Evolutionary conservation across 1,284 basidiomycete species (phyloP).

Genomic region (Xanthoconium separans): DNA sequence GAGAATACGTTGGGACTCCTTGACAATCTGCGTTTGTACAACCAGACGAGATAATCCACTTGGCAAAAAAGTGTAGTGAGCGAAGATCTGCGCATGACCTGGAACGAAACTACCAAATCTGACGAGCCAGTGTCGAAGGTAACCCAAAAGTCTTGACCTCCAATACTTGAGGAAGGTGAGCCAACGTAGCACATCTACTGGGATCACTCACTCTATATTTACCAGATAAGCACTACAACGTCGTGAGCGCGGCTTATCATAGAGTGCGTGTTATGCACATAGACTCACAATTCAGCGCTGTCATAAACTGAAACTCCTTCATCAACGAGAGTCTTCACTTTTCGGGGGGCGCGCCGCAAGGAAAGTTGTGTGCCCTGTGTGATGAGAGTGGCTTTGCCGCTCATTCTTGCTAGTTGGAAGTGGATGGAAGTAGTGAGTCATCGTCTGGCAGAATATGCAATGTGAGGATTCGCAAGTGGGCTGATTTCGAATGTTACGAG

Average conservation of each 20-base stretch:
- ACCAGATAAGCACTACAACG: conserved; percentile 29
- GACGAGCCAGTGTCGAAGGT: conserved; percentile 37
- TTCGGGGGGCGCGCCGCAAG: conserved; percentile 25
- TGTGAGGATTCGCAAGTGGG: conserved; percentile 1
- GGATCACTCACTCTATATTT: conserved; percentile 24
- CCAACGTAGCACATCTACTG: not conserved
- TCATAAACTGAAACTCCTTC: conserved; percentile 20
- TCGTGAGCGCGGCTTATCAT: not conserved
- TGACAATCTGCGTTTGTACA: conserved; percentile 36
- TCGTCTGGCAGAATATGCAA: not conserved
- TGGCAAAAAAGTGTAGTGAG: not conserved
- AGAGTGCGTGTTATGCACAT: not conserved
- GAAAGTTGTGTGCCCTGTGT: conserved; percentile 26
- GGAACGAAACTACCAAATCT: conserved; percentile 24
- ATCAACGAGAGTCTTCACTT: conserved; percentile 8
- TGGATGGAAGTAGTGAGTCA: not conserved
- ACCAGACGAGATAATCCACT: conserved; percentile 39
- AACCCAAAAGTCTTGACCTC: conserved; percentile 35
- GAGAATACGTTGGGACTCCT: conserved; percentile 33
- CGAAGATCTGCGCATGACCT: not conserved
- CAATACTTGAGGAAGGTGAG: conserved; percentile 21
- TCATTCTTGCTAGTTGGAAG: conserved; percentile 18
- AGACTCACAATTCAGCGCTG: conserved; percentile 33
- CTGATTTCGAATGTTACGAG: conserved; percentile 16
- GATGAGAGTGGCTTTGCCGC: conserved; percentile 13